These are phyloP conservation scores for Elsinoe ampelina DNA, from an alignment of 2,329 filamentous ascomycete species.

Conservation along the genomic window DNA sequence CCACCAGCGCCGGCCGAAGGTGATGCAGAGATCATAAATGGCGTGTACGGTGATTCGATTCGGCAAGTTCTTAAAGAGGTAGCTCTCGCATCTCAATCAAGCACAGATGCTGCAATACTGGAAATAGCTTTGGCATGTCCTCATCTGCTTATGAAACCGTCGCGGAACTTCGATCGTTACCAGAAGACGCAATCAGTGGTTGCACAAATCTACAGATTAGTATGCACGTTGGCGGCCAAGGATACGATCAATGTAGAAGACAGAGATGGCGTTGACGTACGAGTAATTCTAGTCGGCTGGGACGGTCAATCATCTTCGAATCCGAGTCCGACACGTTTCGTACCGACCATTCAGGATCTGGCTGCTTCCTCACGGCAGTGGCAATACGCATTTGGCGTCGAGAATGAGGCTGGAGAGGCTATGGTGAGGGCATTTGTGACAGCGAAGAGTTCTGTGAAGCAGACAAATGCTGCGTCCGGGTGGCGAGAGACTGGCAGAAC, in stretches of 20 bases:
- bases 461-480: background rate
- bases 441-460: constrained; percentile 18
- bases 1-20: constrained; percentile 35
- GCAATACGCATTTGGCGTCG: constrained; percentile 56
- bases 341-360: constrained; percentile 41
- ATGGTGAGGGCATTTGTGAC: constrained; percentile 42
- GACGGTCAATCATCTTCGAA: constrained; percentile 25
- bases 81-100: constrained; percentile 25
- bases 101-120: constrained; percentile 33
- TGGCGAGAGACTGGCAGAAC: constrained; percentile 9
- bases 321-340: constrained; percentile 34
- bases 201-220: constrained; percentile 66
- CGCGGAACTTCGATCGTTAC: constrained; percentile 51
- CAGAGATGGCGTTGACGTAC: constrained; percentile 63
- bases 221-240: constrained; percentile 61
- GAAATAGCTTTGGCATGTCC: constrained; percentile 57
- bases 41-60: constrained; percentile 35
- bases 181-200: constrained; percentile 61
- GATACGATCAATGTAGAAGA: constrained; percentile 54
- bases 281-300: constrained; percentile 65
- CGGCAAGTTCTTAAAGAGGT: constrained; percentile 35
- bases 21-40: constrained; percentile 33
- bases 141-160: constrained; percentile 46
- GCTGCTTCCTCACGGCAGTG: constrained; percentile 47
- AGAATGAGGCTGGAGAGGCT: constrained; percentile 54